Conservation (phyloP, 306 rosid species). For the Prinsepia uniflora region DNA sequence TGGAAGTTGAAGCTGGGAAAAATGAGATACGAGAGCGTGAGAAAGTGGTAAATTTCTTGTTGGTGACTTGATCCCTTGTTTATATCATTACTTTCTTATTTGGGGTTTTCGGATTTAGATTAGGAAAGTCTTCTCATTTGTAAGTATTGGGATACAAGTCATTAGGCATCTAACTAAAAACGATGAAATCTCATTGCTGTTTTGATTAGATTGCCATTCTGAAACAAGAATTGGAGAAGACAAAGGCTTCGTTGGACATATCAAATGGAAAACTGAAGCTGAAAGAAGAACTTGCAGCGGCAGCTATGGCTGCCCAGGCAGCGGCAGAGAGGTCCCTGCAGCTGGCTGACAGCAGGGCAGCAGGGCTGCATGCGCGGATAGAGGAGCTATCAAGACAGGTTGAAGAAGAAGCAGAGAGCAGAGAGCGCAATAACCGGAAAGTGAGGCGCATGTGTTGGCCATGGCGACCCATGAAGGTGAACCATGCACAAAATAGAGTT, state of each 20-base stretch:
- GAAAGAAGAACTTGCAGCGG: slow-evolving; percentile 67
- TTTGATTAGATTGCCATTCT: slow-evolving; percentile 53
- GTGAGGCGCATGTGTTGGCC: slow-evolving; percentile 78
- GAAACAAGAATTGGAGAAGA: slow-evolving; percentile 74
- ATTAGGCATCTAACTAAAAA: too few species aligned
- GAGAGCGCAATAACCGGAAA: slow-evolving; percentile 39
- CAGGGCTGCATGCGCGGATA: slow-evolving; percentile 45
- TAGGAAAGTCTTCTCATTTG: too few species aligned
- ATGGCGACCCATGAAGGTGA: slow-evolving; percentile 51
- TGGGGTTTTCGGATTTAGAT: too few species aligned
- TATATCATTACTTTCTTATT: too few species aligned
- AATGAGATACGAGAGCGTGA: slow-evolving; percentile 63
- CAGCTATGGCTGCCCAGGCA: slow-evolving; percentile 79
- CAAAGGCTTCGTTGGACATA: slow-evolving; percentile 54
- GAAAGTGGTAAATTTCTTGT: slow-evolving; percentile 49
- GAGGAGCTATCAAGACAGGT: slow-evolving; percentile 57
- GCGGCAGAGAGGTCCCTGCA: slow-evolving; percentile 79
- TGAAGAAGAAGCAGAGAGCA: slow-evolving; percentile 69
- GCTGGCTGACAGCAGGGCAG: slow-evolving; percentile 61
- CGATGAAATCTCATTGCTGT: not conserved
- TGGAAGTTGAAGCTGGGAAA: slow-evolving; percentile 79
- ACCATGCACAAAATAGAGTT: slow-evolving; percentile 30
- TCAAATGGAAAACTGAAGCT: slow-evolving; percentile 60
- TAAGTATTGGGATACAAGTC: too few species aligned
- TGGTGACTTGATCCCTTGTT: too few species aligned